These are phyloP conservation scores for Saturnispora dispora DNA, from an alignment of 805 yeast species.

Conservation along the genomic window DNA sequence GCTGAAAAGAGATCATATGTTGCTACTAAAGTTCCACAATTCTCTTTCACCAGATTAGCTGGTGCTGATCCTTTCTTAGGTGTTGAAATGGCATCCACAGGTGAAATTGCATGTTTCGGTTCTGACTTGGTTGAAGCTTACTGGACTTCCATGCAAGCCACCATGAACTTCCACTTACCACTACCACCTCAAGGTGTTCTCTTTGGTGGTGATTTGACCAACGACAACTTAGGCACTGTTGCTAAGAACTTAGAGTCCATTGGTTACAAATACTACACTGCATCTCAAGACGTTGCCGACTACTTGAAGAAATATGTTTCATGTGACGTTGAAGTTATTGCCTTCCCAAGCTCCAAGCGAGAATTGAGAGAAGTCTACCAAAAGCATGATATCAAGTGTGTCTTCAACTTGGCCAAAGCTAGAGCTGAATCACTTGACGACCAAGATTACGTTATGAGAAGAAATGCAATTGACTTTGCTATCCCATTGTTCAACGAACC, in stretches of 20 bases:
- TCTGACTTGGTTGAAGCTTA: conserved; percentile 78
- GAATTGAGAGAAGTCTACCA: conserved; percentile 90
- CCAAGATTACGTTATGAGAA: conserved; percentile 94
- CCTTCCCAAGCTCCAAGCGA: conserved; percentile 88
- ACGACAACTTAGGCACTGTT: conserved; percentile 62
- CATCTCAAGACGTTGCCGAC: conserved; percentile 60
- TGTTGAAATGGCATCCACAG: conserved; percentile 98
- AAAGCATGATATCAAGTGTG: conserved; percentile 73
- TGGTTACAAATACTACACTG: conserved; percentile 76
- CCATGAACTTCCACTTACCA: conserved; percentile 95
- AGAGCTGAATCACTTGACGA: conserved; percentile 81
- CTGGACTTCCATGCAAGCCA: conserved; percentile 95
- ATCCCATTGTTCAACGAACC: conserved; percentile 97
- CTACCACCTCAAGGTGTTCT: conserved; percentile 81
- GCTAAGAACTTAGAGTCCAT: conserved; percentile 60
- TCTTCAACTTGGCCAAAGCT: conserved; percentile 83
- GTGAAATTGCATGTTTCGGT: conserved; percentile 98
- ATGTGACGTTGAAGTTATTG: conserved; percentile 53
- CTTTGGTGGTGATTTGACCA: conserved; percentile 87
- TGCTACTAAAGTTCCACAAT: conserved; percentile 97
- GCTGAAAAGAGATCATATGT: conserved; percentile 64
- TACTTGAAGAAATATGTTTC: conserved; percentile 51
- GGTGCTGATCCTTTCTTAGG: conserved; percentile 99
- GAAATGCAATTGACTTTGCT: conserved; percentile 97
- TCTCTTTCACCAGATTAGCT: conserved; percentile 94